Base-by-base conservation (phyloP, 345 rosid genomes). In the Eucalyptus guilfoylei region DNA sequence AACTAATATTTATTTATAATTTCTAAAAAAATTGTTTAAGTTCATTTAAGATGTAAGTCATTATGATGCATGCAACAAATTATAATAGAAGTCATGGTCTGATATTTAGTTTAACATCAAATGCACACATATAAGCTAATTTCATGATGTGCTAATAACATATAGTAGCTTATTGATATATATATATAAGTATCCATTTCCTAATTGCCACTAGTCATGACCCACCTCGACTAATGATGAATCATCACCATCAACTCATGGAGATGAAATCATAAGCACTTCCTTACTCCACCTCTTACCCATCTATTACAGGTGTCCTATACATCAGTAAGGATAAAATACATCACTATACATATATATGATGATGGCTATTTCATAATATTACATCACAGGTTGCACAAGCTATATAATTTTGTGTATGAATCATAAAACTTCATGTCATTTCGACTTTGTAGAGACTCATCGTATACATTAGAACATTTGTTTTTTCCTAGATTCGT, bases 391-490 rank as follows among this genome's bases (percentile, higher is more conserved):
- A 1, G 24, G 58, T 52, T 52, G 58, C 4, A 52, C 24, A 52
- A 19, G 58, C 10, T 55, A 55, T 55, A 55, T 55, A 23, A 55
- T 24, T 23, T 55, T 9, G 28, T 55, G 30, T 55, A 55, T 55
- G 62, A 1, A 55, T 55, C 62, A 55, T 23, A 55, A 55, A 55
- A 55, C 30, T 55, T 55, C 13, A 55, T 24, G 30, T 55, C 28
- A 55, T 55, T 55, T 55, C 28, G 24, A 55, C 30, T 24, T 55
- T 5, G 6, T 24, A 24, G 62, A 55, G 28, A 55, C 6, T 55
- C 13, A 0, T 55, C 0, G 6, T 55, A 55, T 1, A 55, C 28
- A 10, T 24, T 55, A 55, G 3, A 55, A 24, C 30, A 2, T 24
- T 24, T 55, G 30, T 55, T 10, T 24, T 23, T 9, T 55, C 13